These are phyloP conservation scores for Solanum pennellii DNA, from an alignment of 257 asterid species.

Conservation along the genomic window DNA sequence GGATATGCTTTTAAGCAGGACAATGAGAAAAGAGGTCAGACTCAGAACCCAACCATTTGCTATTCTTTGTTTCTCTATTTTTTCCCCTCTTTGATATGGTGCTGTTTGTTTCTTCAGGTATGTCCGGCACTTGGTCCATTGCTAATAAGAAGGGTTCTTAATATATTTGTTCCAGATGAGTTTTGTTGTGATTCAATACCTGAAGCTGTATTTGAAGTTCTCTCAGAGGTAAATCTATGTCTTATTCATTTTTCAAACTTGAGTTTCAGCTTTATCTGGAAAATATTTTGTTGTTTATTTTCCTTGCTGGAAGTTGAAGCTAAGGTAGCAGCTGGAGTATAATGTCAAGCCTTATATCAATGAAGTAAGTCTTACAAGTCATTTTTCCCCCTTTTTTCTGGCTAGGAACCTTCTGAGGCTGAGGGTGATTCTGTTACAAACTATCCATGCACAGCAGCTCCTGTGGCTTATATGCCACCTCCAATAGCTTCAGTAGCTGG, in stretches of 20 bases:
- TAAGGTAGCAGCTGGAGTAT: neutral
- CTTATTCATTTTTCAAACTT: neutral
- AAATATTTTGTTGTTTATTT: neutral
- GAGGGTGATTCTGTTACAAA: conserved; percentile 33
- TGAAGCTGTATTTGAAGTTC: conserved; percentile 51
- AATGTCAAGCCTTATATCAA: neutral
- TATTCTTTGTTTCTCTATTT: neutral
- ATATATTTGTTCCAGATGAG: conserved; percentile 60
- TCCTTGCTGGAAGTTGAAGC: neutral
- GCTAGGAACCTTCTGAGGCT: conserved; percentile 32
- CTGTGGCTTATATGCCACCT: conserved; percentile 45
- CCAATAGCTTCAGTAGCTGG: conserved; percentile 24
- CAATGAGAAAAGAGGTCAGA: conserved; percentile 63
- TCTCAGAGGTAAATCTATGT: conserved; percentile 39
- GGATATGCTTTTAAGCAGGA: conserved; percentile 58
- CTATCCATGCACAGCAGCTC: conserved; percentile 58
- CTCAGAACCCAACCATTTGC: neutral
- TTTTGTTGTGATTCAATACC: conserved; percentile 73
- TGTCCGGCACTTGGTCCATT: conserved; percentile 63
- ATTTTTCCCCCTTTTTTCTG: neutral
- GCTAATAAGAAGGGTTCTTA: conserved; percentile 55
- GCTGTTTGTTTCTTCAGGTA: conserved; percentile 26
- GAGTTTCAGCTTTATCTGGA: neutral
- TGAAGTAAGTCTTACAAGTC: neutral
- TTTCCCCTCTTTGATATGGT: neutral